Percentiles rank a stretch among this genome's conserved stretches.
Conservation (phyloP, 2,329 filamentous ascomycete species). For the Fusarium coicis region DNA sequence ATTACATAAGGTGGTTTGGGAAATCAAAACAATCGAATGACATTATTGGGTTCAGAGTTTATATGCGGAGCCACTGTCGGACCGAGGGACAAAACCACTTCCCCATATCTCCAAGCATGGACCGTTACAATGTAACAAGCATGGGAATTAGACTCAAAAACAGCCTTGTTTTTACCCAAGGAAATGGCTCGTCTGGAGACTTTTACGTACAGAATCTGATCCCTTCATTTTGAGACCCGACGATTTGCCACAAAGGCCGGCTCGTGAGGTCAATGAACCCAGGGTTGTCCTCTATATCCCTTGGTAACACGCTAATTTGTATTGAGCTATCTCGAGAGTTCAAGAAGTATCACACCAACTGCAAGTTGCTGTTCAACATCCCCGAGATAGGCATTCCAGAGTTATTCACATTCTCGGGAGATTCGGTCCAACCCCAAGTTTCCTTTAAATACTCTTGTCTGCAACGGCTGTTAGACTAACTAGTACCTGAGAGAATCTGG, state of each 20-base stretch:
- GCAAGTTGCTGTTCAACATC: conserved; percentile 36
- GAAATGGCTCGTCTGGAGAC: neutral
- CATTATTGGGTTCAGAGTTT: neutral
- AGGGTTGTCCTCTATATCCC: neutral
- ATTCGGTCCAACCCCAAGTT: conserved; percentile 41
- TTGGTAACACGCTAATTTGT: neutral
- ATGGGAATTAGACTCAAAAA: conserved; percentile 3
- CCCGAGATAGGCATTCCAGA: conserved; percentile 36
- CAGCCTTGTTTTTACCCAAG: neutral
- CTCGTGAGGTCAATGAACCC: neutral
- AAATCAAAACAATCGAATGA: conserved; percentile 16
- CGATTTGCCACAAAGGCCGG: neutral
- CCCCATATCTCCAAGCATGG: conserved; percentile 1
- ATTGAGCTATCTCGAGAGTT: neutral
- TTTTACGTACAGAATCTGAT: conserved; percentile 1
- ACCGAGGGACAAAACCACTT: conserved; percentile 1
- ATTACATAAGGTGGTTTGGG: neutral
- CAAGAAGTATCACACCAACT: conserved; percentile 3
- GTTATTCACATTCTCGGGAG: conserved; percentile 18
- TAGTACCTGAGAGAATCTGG: fast-evolving
- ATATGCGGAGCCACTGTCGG: conserved; percentile 13
- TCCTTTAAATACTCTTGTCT: conserved; percentile 41
- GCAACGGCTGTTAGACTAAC: neutral
- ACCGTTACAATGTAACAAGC: neutral
- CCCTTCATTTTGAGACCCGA: too few species aligned